Base-by-base conservation (phyloP, 2,329 filamentous ascomycete genomes). In the Aspergillus pseudonomiae region DNA sequence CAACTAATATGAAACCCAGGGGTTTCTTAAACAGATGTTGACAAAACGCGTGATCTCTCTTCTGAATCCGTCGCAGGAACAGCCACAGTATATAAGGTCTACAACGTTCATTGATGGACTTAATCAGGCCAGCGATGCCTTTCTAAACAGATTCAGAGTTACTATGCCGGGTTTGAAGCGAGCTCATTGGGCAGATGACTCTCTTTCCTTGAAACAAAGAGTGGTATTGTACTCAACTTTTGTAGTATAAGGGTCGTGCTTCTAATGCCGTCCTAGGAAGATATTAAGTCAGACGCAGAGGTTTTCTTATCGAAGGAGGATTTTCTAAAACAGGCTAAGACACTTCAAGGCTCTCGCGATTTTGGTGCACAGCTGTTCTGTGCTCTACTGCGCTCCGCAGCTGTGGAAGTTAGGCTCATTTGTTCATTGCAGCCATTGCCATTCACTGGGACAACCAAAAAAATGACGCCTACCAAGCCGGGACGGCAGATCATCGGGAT, bases 281-380 rank as follows among this genome's bases (percentile, higher is more conserved):
- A 81, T 65, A 83, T 86, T 28, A 84, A 88, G 6, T 82, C 84
- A 10, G 86, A 92, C 61, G 80, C 87, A 57, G 93, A 96, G 71
- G 83, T 87, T 1, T 85, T 88, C 24, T 78, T 91, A 56, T 90
- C 93, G 32, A 89, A 86, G 63, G 79, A 83, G 0, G 92, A 96
- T 67, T 98, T 98, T 70, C 83, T 85, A 4, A 82, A 83, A 43
- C 89, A 91, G 34, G 92, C 94, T 0, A 84, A 82, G 64, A 86
- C 80, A 6, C 78, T 96, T 21, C 82, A 88, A 67, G 96, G 94
- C 0, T 98, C 94, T 10, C 88, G 94, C 67, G 95, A 99, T 75
- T 84, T 96, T 11, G 95, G 94, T 0, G 91, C 93, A 1, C 94
- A 98, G 75, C 77, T 99, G 0, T 97, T 96, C 72, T 98, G 95